Evolutionary conservation across 2,329 filamentous ascomycete species (phyloP).

Genomic region (Colletotrichum somersetense): DNA sequence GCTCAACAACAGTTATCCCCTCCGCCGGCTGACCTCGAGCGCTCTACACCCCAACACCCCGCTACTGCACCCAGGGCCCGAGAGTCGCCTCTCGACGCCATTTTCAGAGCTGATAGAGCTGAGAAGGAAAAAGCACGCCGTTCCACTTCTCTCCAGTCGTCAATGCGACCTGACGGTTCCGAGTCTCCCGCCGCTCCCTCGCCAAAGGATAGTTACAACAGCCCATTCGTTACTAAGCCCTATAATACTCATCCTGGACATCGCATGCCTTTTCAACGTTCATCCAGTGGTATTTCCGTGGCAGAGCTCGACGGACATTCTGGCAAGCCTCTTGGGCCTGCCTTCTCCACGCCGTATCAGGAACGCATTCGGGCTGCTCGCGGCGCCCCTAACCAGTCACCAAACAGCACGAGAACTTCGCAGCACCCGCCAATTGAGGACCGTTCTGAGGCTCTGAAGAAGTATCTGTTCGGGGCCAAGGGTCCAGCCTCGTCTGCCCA

Average conservation of each 20-base stretch:
- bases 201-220: slow-evolving; percentile 47
- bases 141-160: slow-evolving; percentile 62
- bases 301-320: slow-evolving; percentile 76
- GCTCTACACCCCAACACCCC: slow-evolving; percentile 59
- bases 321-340: slow-evolving; percentile 69
- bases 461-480: slow-evolving; percentile 64
- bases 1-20: slow-evolving; percentile 62
- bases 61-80: slow-evolving; percentile 51
- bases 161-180: slow-evolving; percentile 55
- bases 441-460: slow-evolving; percentile 66
- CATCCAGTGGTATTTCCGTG: slow-evolving; percentile 67
- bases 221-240: slow-evolving; percentile 29
- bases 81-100: slow-evolving; percentile 86
- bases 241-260: slow-evolving; percentile 38
- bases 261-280: slow-evolving; percentile 30
- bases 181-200: slow-evolving; percentile 66
- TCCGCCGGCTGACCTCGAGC: slow-evolving; percentile 65
- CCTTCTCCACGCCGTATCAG: slow-evolving; percentile 76
- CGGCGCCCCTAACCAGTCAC: slow-evolving; percentile 45
- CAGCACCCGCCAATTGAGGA: slow-evolving; percentile 45
- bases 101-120: slow-evolving; percentile 89
- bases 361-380: slow-evolving; percentile 71
- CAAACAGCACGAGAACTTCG: slow-evolving; percentile 14
- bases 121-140: slow-evolving; percentile 75
- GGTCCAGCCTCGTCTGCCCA: slow-evolving; percentile 40